Evolutionary conservation across 345 rosid genomes (phyloP).

Genomic region (Moricandia moricandioides): DNA sequence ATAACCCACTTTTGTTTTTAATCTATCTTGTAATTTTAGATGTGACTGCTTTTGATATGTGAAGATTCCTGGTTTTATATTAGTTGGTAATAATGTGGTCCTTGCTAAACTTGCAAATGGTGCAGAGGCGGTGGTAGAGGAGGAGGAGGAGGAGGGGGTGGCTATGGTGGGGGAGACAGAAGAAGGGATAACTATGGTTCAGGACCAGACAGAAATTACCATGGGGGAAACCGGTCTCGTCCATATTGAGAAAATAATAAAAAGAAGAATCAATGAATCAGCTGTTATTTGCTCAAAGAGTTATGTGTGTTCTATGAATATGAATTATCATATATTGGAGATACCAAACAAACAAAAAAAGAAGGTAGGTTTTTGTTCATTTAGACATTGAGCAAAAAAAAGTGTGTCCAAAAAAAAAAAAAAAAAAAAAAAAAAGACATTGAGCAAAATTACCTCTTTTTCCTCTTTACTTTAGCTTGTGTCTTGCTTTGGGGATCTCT

Average conservation of each 20-base stretch:
- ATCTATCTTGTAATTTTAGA: neutral
- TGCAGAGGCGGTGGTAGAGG: conserved; percentile 29
- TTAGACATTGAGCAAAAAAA: conserved; percentile 21
- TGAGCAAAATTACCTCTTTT: conserved; percentile 8
- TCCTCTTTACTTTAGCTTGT: neutral
- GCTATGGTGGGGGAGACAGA: conserved; percentile 86
- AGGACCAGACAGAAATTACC: no score
- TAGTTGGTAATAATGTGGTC: neutral
- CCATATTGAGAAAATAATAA: conserved; percentile 55
- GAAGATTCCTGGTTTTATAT: neutral
- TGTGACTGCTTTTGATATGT: neutral
- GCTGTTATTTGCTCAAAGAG: conserved; percentile 28
- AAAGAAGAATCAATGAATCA: conserved; percentile 19
- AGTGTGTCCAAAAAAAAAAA: no score
- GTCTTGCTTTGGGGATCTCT: conserved; percentile 10
- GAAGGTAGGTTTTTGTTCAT: conserved; percentile 38
- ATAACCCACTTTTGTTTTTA: neutral
- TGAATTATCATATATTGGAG: neutral
- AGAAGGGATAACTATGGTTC: conserved; percentile 56
- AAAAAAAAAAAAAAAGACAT: no score
- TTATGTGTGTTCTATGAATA: conserved; percentile 20
- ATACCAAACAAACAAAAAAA: neutral
- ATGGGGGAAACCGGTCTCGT: no score
- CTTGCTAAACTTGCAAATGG: conserved; percentile 9
- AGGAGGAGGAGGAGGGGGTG: conserved; percentile 54